phyloP scores from a whole-genome alignment of 1,284 basidiomycete species.

The Trichosporon coremiiforme region DNA sequence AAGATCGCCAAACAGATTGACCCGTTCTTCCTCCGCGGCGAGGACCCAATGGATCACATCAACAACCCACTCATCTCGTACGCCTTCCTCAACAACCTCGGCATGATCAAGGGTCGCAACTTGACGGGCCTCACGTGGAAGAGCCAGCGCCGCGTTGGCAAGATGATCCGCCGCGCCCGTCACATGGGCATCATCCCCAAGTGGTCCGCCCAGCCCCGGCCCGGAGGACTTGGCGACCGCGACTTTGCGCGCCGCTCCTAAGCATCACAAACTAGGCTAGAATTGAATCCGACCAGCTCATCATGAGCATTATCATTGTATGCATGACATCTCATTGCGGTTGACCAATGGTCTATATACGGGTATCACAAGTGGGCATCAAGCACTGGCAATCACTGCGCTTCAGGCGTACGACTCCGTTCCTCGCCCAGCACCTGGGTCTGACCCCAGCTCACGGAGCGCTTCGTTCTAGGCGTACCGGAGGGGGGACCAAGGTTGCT shows the following conservation, averaged over 20 bases:
- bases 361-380: no score
- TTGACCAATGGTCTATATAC: no score
- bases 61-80: slow-evolving; percentile 69
- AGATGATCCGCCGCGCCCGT: slow-evolving; percentile 86
- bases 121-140: slow-evolving; percentile 76
- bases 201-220: slow-evolving; percentile 40
- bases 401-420: neutral
- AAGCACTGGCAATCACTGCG: neutral
- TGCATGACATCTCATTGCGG: slow-evolving; percentile 20
- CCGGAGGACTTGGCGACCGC: slow-evolving; percentile 33
- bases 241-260: slow-evolving; percentile 13
- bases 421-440: slow-evolving; percentile 50
- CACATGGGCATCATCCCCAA: slow-evolving; percentile 85
- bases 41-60: slow-evolving; percentile 45
- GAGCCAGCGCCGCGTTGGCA: slow-evolving; percentile 77
- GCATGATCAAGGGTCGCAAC: slow-evolving; percentile 73
- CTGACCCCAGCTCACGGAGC: slow-evolving; percentile 52
- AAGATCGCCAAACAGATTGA: slow-evolving; percentile 45
- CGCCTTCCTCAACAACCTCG: slow-evolving; percentile 77
- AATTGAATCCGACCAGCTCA: neutral
- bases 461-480: slow-evolving; percentile 34
- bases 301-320: slow-evolving; percentile 14
- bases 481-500: neutral
- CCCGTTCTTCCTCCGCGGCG: slow-evolving; percentile 48
- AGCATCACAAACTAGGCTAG: neutral